Evolutionary conservation across 2,329 filamentous ascomycete genomes (phyloP).

Genomic region (Colletotrichum viniferum): DNA sequence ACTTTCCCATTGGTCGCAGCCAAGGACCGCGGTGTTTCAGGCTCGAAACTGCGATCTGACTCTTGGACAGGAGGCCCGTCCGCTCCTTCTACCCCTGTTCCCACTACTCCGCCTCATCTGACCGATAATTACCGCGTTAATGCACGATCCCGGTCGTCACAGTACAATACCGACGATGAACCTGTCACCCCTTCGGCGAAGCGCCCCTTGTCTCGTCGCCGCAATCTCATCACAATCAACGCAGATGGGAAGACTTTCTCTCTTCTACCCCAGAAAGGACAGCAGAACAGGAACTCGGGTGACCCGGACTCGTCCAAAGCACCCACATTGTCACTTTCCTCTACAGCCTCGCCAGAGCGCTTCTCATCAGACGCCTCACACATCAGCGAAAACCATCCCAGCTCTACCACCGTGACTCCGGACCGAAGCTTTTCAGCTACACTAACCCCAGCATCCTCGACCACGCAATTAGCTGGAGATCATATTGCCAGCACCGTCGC

Average conservation of each 20-base stretch:
- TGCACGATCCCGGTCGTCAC: slow-evolving; percentile 33
- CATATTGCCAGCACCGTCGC: slow-evolving; percentile 23
- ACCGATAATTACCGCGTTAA: slow-evolving; percentile 42
- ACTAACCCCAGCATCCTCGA: slow-evolving; percentile 34
- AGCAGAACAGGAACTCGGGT: not conserved
- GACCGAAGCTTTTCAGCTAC: slow-evolving; percentile 46
- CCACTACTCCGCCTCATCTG: slow-evolving; percentile 40
- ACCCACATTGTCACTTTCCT: slow-evolving; percentile 47
- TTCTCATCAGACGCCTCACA: slow-evolving; percentile 46
- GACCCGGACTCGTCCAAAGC: slow-evolving; percentile 38
- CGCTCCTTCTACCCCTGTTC: slow-evolving; percentile 39
- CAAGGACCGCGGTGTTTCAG: slow-evolving; percentile 49
- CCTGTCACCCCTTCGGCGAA: slow-evolving; percentile 26
- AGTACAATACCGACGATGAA: slow-evolving; percentile 18
- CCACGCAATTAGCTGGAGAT: slow-evolving; percentile 39
- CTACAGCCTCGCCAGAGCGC: slow-evolving; percentile 54
- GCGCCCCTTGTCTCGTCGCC: slow-evolving; percentile 42
- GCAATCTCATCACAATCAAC: slow-evolving; percentile 54
- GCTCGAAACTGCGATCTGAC: slow-evolving; percentile 42
- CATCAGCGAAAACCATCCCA: slow-evolving; percentile 51
- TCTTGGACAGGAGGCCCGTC: slow-evolving; percentile 33
- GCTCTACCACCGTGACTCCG: slow-evolving; percentile 50
- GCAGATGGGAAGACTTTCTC: slow-evolving; percentile 63
- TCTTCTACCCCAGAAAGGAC: slow-evolving; percentile 39
- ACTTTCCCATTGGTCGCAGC: slow-evolving; percentile 39